These are phyloP conservation scores for Colletotrichum gloeosporioides DNA, from an alignment of 2,329 filamentous ascomycete genomes.

Conservation along the genomic window DNA sequence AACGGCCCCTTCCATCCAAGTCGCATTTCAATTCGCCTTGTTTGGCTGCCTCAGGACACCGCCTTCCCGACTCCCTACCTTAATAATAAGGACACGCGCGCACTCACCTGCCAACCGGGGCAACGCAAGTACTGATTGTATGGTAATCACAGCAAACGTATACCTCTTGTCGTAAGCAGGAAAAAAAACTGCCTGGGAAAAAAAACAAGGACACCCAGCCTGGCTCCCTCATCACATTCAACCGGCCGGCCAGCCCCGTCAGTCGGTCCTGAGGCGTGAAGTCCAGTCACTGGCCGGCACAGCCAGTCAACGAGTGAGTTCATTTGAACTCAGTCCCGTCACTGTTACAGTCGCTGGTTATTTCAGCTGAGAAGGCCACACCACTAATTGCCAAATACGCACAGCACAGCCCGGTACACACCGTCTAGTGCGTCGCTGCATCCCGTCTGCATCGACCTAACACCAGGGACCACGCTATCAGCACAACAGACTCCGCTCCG, in stretches of 20 bases:
- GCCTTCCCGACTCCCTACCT: background rate
- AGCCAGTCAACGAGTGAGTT: background rate
- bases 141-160: background rate
- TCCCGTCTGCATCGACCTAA: background rate
- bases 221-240: constrained; percentile 10
- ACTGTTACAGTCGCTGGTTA: background rate
- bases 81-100: constrained; percentile 13
- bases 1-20: constrained; percentile 19
- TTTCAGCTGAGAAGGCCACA: constrained; percentile 9
- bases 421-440: background rate
- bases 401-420: background rate
- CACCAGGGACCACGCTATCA: constrained; percentile 7
- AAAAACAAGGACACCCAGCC: constrained; percentile 15
- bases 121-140: constrained; percentile 7
- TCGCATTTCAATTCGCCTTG: constrained; percentile 17
- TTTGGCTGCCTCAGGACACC: constrained; percentile 19
- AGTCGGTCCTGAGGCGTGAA: background rate
- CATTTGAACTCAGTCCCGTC: background rate
- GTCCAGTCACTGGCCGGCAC: background rate
- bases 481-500: background rate
- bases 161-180: background rate
- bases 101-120: constrained; percentile 7
- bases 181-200: background rate
- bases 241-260: constrained; percentile 7
- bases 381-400: background rate